These are phyloP conservation scores for Solanum lignicaule DNA, from an alignment of 257 asterid genomes.

Conservation along the genomic window DNA sequence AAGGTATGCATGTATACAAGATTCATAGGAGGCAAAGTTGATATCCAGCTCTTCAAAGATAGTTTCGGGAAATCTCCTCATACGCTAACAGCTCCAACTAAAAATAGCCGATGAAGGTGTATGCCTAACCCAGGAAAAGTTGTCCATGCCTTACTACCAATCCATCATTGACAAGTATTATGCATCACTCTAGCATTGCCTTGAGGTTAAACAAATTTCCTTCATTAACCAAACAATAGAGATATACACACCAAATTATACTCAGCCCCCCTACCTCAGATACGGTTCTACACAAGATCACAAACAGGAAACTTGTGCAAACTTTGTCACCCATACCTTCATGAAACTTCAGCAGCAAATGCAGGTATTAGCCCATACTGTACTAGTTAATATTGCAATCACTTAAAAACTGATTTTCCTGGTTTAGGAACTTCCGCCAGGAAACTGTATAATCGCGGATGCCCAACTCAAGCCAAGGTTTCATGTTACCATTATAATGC, in stretches of 20 bases:
- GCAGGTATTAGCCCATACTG: conserved; percentile 13
- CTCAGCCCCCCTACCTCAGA: conserved; percentile 4
- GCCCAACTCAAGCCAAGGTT: conserved; percentile 98
- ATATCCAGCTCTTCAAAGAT: not conserved
- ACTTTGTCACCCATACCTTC: conserved; percentile 7
- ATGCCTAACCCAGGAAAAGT: not conserved
- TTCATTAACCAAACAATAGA: conserved; percentile 5
- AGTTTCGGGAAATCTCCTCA: not conserved
- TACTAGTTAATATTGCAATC: conserved; percentile 81
- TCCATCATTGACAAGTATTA: not conserved
- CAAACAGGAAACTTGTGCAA: conserved; percentile 1
- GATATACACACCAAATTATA: conserved; percentile 7
- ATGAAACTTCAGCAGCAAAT: conserved; percentile 17
- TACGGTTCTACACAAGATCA: not conserved
- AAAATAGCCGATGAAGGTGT: not conserved
- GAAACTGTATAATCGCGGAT: conserved; percentile 59
- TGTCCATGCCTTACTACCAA: not conserved
- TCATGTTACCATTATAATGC: conserved; percentile 95
- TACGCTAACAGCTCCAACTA: not conserved
- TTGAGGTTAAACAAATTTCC: not conserved
- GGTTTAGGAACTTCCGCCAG: conserved; percentile 68
- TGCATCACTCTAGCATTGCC: not conserved
- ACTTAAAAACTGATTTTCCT: conserved; percentile 57
- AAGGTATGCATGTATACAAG: not conserved
- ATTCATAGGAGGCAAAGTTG: not conserved